Evolutionary conservation across 805 yeast species (phyloP), one percentile per base, ranked within the genome.

Genomic region (Isabelozyma gotoi): DNA sequence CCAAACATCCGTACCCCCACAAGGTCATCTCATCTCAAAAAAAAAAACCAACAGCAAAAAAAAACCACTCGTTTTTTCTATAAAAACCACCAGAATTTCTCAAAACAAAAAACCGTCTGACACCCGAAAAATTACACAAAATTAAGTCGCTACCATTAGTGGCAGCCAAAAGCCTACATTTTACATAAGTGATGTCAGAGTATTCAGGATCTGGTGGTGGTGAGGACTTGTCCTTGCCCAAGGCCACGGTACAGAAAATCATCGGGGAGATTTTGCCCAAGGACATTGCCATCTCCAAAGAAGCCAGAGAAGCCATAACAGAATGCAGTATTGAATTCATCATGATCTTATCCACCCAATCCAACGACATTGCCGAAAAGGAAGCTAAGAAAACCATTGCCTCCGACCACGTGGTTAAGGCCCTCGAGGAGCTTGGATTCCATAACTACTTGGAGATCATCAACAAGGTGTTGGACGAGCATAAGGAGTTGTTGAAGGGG

Each of bases 381-480:
- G 99, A 94, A 61, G 82, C 95, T 42, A 94, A 94, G 65, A 94
- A 94, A 66, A 94, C 99, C 2, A 94, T 94, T 36, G 96, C 97
- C 0, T 85, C 96, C 2, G 99, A 94, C 62, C 99, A 94, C 61
- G 97, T 94, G 32, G 77, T 92, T 49, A 86, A 84, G 57, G 97
- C 98, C 0, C 69, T 94, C 36, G 83, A 80, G 48, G 96, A 87
- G 56, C 73, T 94, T 43, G 99, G 96, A 19, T 94, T 89, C 63
- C 77, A 76, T 20, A 90, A 88, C 46, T 94, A 92, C 62, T 74
- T 94, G 40, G 91, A 85, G 29, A 84, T 88, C 19, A 79, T 94
- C 36, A 84, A 87, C 56, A 83, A 84, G 49, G 88, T 88, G 17
- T 73, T 92, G 49, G 79, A 74, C 36, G 96, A 91, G 53, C 96